Evolutionary conservation across 768 basidiomycete species (phyloP).

Genomic region (Mycena indigotica): DNA sequence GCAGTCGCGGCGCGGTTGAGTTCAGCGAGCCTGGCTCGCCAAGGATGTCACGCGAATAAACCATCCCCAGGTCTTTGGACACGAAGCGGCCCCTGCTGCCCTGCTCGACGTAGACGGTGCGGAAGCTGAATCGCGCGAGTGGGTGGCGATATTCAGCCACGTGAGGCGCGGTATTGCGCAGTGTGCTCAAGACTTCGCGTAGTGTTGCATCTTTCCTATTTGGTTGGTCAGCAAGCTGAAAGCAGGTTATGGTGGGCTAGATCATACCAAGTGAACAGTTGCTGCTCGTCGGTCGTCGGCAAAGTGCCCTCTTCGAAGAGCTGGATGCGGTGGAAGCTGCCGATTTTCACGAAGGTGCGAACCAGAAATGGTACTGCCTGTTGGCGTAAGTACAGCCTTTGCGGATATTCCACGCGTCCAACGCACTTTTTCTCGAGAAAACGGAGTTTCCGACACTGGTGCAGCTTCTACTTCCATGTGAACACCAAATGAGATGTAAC

Average conservation of each 20-base stretch:
- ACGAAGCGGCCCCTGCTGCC: slow-evolving; percentile 70
- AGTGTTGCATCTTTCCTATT: slow-evolving; percentile 81
- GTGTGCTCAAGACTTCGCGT: slow-evolving; percentile 74
- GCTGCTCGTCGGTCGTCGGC: slow-evolving; percentile 80
- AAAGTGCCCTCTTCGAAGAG: slow-evolving; percentile 79
- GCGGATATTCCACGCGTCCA: background rate
- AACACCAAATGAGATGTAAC: background rate
- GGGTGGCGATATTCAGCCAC: slow-evolving; percentile 78
- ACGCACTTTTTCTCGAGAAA: slow-evolving; percentile 18
- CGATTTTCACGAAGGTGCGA: slow-evolving; percentile 80
- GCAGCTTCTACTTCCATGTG: slow-evolving; percentile 18
- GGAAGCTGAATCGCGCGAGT: slow-evolving; percentile 79
- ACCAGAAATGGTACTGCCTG: slow-evolving; percentile 84
- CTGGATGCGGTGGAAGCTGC: slow-evolving; percentile 69
- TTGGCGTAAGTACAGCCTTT: background rate
- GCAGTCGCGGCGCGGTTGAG: slow-evolving; percentile 58
- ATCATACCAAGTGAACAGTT: slow-evolving; percentile 76
- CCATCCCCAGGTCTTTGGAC: slow-evolving; percentile 78
- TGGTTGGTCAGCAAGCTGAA: background rate
- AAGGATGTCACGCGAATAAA: slow-evolving; percentile 83
- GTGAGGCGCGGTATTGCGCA: slow-evolving; percentile 70
- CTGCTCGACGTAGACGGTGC: slow-evolving; percentile 76
- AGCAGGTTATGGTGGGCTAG: background rate
- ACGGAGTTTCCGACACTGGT: slow-evolving; percentile 2
- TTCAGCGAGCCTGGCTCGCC: slow-evolving; percentile 73